Base-by-base conservation (phyloP, 2,329 filamentous ascomycete species). In the Plenodomus lindquistii region DNA sequence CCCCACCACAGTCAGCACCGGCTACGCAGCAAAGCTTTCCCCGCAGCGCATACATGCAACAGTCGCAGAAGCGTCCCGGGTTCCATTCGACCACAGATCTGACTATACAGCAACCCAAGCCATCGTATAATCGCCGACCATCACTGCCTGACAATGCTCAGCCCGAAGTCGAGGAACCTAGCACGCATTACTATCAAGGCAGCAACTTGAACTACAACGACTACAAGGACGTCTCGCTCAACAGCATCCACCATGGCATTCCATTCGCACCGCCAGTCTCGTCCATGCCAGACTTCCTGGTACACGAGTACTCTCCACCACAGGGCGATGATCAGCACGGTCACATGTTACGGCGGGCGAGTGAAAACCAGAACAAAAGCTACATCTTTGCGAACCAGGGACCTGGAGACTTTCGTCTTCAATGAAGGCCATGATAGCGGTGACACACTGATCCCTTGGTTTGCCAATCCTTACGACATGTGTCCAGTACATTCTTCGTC, bases 1-100 rank as follows among this genome's bases (percentile, higher is more conserved):
- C 77, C 3, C 77, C 77, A 31, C 77, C 77, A 7, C 77, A 79
- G 52, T 79, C 77, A 20, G 77, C 77, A 31, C 77, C 77, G 13
- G 75, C 77, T 2, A 74, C 72, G n/a, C 77, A 79, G 51, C 73
- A 77, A 56, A 71, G 63, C 38, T 80, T 80, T 48, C 67, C 74
- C 15, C 63, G 63, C 9, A 62, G 61, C 21, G 55, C 63, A 7
- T 74, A 71, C 45, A 70, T 72, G 63, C 67, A 66, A 29, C 67
- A 64, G 6, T 60, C 69, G 16, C 68, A 71, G 22, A 60, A 63
- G 50, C 63, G 59, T 22, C 44, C 59, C 40, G 67, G 59, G n/a
- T 71, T 67, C 31, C 67, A 69, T 37, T 69, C 69, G 2, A 63
- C 66, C 11, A 65, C 62, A 11, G 69, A 72, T 36, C 60, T 71